These are phyloP conservation scores for Verticillium tricorpus DNA, from an alignment of 2,329 filamentous ascomycete genomes.

Conservation along the genomic window DNA sequence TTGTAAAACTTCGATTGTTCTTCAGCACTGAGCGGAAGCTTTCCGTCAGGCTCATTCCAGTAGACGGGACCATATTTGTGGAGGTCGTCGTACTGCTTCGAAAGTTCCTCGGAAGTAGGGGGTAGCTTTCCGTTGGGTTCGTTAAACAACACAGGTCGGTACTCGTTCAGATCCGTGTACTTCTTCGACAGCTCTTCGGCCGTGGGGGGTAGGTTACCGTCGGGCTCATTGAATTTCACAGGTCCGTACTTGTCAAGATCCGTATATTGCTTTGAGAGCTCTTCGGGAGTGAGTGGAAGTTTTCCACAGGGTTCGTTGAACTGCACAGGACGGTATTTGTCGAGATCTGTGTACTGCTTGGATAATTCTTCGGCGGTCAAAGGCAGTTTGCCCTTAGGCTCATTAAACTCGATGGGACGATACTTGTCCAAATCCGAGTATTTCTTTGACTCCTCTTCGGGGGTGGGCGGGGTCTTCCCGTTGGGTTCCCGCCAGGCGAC, in stretches of 20 bases:
- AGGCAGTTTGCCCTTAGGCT: conserved; percentile 18
- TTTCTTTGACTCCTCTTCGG: conserved; percentile 19
- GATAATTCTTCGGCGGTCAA: conserved; percentile 10
- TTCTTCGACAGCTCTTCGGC: conserved; percentile 32
- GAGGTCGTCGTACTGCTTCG: conserved; percentile 34
- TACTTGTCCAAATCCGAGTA: conserved; percentile 38
- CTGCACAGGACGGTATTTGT: conserved; percentile 14
- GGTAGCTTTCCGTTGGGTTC: conserved; percentile 33
- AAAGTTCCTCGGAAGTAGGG: conserved; percentile 26
- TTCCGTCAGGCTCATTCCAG: conserved; percentile 32
- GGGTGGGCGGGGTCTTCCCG: conserved; percentile 20
- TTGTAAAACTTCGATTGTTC: conserved; percentile 35
- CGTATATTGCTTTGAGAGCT: conserved; percentile 32
- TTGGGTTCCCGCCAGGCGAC: conserved; percentile 9
- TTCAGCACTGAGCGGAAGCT: conserved; percentile 23
- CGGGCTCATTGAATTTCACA: conserved; percentile 30
- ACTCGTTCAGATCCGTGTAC: conserved; percentile 30
- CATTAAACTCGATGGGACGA: conserved; percentile 29
- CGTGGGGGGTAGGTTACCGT: conserved; percentile 23
- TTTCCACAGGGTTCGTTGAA: conserved; percentile 31
- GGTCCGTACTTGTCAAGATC: conserved; percentile 31
- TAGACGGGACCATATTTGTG: conserved; percentile 27
- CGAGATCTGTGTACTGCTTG: conserved; percentile 17
- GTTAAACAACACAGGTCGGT: conserved; percentile 19
- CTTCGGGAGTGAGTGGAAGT: conserved; percentile 25